Base-by-base conservation (phyloP, 2,329 filamentous ascomycete genomes). In the Sporothrix schenckii region DNA sequence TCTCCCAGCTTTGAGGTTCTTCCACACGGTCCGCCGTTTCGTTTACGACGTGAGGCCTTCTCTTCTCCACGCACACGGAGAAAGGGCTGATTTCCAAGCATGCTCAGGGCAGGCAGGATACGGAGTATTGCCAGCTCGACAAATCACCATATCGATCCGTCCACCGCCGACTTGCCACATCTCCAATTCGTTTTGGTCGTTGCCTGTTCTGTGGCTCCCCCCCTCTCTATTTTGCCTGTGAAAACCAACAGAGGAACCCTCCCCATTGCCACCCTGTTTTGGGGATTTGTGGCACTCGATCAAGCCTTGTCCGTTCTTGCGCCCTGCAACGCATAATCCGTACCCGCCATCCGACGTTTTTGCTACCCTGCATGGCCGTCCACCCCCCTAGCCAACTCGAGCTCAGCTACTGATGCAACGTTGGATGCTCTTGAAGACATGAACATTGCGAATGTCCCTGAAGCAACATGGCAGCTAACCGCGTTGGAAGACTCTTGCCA, bases 71-170 rank as follows among this genome's bases (percentile, higher is more conserved):
- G 34, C 56, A 44, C 10, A n/a, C 34, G 34, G n/a, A 61, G 19
- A 61, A 7, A 61, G 56, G n/a, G 10, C 34, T 61, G 56, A 61
- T 61, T 49, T 58, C 65, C 65, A 53, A 44, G 49, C 61, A 52
- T 39, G 10, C 2, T 6, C 34, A 34, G 24, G 24, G 24, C 24
- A 24, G 39, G 9, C 34, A 34, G 34, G 34, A 34, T 34, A 34
- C 34, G 34, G 34, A 41, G 56, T 24, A 39, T 3, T 19, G 41
- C 24, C 44, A 10, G 34, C 19, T 53, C 63, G 63, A 66, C 63
- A 66, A 66, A 53, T 66, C 63, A 66, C 49, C 19, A 53, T 53
- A 30, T 50, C 21, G 56, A 44, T 27, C 21, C 14, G n/a, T 27
- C n/a, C 39, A 47, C 39, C 39, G 6, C 44, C 16, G 24, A 19